Percentiles rank a stretch among this genome's conserved stretches.
phyloP scores from a whole-genome alignment of 1,284 basidiomycete genomes.

The Apiotrichum brassicae region DNA sequence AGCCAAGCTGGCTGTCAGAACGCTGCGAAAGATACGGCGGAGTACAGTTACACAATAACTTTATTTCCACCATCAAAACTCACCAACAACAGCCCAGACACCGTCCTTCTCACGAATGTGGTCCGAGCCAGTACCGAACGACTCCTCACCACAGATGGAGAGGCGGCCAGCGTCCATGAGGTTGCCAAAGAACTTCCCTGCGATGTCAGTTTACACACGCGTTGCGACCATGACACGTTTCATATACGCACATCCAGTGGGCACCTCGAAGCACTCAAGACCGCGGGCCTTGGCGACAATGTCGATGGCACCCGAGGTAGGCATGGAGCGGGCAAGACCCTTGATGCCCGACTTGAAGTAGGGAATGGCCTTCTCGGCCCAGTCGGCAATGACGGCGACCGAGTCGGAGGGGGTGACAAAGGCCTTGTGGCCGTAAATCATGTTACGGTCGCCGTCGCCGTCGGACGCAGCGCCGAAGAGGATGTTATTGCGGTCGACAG shows the following conservation, averaged over 20 bases:
- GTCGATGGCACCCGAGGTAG: slow-evolving; percentile 94
- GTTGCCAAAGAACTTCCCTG: slow-evolving; percentile 99
- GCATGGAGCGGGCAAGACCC: slow-evolving; percentile 94
- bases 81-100: slow-evolving; percentile 91
- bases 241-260: slow-evolving; percentile 63
- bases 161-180: slow-evolving; percentile 96
- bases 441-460: slow-evolving; percentile 97
- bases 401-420: slow-evolving; percentile 98
- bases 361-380: slow-evolving; percentile 84
- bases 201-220: slow-evolving; percentile 13
- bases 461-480: slow-evolving; percentile 94
- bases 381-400: slow-evolving; percentile 97
- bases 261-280: slow-evolving; percentile 92
- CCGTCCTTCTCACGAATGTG: slow-evolving; percentile 99
- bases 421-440: slow-evolving; percentile 97
- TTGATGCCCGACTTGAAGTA: slow-evolving; percentile 93
- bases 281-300: slow-evolving; percentile 90
- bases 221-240: neutral
- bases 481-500: slow-evolving; percentile 79
- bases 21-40: no score
- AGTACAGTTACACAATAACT: no score
- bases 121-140: slow-evolving; percentile 98
- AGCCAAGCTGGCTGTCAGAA: slow-evolving; percentile 95
- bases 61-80: no score
- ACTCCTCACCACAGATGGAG: slow-evolving; percentile 97